Evolutionary conservation across 768 basidiomycete genomes (phyloP), one percentile per base, ranked within the genome.

Genomic region (Coprinellus micaceus): DNA sequence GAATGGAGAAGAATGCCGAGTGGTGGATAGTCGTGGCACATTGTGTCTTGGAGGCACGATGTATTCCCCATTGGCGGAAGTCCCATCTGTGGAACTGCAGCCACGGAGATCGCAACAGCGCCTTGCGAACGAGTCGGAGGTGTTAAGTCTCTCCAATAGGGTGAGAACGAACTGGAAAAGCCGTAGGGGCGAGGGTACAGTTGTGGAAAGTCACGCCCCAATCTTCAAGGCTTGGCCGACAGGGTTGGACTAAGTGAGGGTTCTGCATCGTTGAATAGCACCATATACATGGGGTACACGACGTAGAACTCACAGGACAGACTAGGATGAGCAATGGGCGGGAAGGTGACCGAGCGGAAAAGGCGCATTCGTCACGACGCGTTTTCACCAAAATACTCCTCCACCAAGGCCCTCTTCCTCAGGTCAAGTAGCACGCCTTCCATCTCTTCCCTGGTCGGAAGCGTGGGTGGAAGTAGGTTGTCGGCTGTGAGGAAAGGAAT

Each of bases 381-480:
- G 50, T 66, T 66, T 53, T 74, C 72, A 19, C 80, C 79, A 58
- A 82, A 81, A 62, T 82, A 81, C 62, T 97, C 92, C 63, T 91
- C 87, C 54, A 92, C 82, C 43, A 96, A 70, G 21, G 86, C 86
- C 71, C 85, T 81, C 73, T 96, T 95, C 66, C 88, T 79, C 59
- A 94, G 73, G 25, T 79, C 81, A 55, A 97, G 77, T 53, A 97
- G 67, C 10, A 89, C 81, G 21, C 70, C 68, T 66, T 91, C 91
- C 88, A 92, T 88, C 69, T 95, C 90, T 45, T 83, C 81, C 54
- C 81, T 77, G 1, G 82, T 83, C 1, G 91, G 89, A 70, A 95
- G 69, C 61, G 81, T 85, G 0, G 94, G 93, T 11, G 86, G 83
- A 52, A 90, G 65, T 9, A 96, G 78, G 57, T 86, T 78, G 59